phyloP scores from a whole-genome alignment of 495 filamentous ascomycete species.

The Pyrenula massariospora region DNA sequence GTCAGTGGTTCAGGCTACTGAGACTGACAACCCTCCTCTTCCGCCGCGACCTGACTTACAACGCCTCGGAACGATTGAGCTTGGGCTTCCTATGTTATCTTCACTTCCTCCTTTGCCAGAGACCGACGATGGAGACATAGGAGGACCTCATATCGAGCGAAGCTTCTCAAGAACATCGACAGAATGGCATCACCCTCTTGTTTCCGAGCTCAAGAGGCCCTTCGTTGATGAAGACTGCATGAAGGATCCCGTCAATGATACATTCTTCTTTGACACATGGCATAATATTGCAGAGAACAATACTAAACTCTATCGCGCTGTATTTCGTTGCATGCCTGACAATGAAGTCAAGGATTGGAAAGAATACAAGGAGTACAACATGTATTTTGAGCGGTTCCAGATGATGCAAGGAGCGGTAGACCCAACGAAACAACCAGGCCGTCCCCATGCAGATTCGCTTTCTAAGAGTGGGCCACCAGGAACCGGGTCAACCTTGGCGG shows the following conservation, averaged over 20 bases:
- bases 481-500: conserved; percentile 16
- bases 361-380: conserved; percentile 79
- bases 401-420: conserved; percentile 44
- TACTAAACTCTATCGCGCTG: conserved; percentile 79
- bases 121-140: conserved; percentile 70
- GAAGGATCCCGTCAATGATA: conserved; percentile 69
- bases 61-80: conserved; percentile 35
- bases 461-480: conserved; percentile 35
- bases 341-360: conserved; percentile 88
- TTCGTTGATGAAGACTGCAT: conserved; percentile 59
- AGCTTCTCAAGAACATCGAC: conserved; percentile 26
- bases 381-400: conserved; percentile 69
- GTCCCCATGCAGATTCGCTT: conserved; percentile 26
- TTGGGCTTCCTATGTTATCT: conserved; percentile 49
- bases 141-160: conserved; percentile 45
- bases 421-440: conserved; percentile 26
- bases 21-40: conserved; percentile 28
- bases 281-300: conserved; percentile 84
- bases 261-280: conserved; percentile 84
- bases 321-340: conserved; percentile 96
- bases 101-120: conserved; percentile 54
- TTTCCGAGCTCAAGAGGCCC: conserved; percentile 55
- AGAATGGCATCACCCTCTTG: conserved; percentile 41
- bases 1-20: conserved; percentile 13
- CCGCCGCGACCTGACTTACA: conserved; percentile 37